Conservation (phyloP, 2,329 filamentous ascomycete genomes). For the Cryphonectria japonica region DNA sequence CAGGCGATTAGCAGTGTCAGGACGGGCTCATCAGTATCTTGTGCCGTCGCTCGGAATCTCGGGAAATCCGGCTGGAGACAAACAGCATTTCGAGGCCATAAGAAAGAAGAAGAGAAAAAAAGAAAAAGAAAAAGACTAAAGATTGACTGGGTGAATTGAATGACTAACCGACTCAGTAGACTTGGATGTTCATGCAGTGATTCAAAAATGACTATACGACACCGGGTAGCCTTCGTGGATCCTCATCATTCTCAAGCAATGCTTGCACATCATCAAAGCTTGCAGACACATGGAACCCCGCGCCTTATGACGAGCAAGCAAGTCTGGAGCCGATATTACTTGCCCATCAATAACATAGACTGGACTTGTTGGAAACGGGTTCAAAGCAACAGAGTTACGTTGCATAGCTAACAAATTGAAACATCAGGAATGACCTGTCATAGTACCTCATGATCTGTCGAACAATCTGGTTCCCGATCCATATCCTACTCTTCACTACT, state of each 20-base stretch:
- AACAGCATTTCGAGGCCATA: background rate
- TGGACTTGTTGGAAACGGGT: too few relatives aligned
- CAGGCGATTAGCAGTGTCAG: background rate
- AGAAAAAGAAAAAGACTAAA: background rate
- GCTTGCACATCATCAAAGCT: background rate
- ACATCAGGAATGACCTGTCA: background rate
- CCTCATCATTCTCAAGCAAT: background rate
- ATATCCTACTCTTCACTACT: background rate
- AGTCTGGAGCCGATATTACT: background rate
- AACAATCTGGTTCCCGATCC: background rate
- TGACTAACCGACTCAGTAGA: background rate
- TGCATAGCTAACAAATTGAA: background rate
- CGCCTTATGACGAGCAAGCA: background rate
- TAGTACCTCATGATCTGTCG: background rate
- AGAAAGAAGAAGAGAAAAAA: background rate
- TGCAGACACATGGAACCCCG: background rate
- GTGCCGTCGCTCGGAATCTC: constrained; percentile 14
- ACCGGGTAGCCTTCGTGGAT: background rate
- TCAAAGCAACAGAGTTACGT: background rate
- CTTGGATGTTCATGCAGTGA: background rate
- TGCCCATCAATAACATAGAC: too few relatives aligned
- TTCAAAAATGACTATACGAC: too few relatives aligned
- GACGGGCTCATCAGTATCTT: background rate
- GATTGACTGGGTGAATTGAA: background rate
- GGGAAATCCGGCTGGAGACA: background rate